A percentile compares a stretch with the other conserved stretches of the same genome.
phyloP scores from a whole-genome alignment of 768 basidiomycete species.

The Collybia mongolica region DNA sequence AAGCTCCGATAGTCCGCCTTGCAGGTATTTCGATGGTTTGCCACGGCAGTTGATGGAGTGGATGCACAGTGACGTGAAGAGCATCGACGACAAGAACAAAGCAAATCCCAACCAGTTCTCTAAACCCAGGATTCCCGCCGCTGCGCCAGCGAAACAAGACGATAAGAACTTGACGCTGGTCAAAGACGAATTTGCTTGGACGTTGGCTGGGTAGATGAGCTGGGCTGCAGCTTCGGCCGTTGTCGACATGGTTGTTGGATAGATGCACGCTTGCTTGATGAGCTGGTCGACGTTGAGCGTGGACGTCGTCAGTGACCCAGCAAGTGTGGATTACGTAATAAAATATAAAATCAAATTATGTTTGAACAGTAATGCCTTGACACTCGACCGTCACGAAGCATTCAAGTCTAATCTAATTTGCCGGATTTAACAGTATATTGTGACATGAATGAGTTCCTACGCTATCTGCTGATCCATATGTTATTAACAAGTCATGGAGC shows the following conservation, averaged over 20 bases:
- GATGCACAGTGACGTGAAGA: slow-evolving; percentile 66
- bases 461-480: no score
- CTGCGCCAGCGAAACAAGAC: slow-evolving; percentile 82
- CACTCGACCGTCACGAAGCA: no score
- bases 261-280: not conserved
- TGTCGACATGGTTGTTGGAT: slow-evolving; percentile 40
- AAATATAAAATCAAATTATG: no score
- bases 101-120: slow-evolving; percentile 83
- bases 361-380: no score
- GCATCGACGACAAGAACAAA: slow-evolving; percentile 67
- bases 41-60: slow-evolving; percentile 71
- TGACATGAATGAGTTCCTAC: no score
- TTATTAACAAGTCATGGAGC: no score
- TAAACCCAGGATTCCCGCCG: slow-evolving; percentile 86
- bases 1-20: slow-evolving; percentile 65
- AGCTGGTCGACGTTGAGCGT: not conserved
- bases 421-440: no score
- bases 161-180: slow-evolving; percentile 77
- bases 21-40: slow-evolving; percentile 58
- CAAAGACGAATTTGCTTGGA: slow-evolving; percentile 59
- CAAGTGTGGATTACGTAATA: not conserved
- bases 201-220: slow-evolving; percentile 66
- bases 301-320: not conserved
- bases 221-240: slow-evolving; percentile 51
- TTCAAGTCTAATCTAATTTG: no score